These are phyloP conservation scores for Suillus hirtellus DNA, from an alignment of 768 basidiomycete genomes.

Conservation along the genomic window DNA sequence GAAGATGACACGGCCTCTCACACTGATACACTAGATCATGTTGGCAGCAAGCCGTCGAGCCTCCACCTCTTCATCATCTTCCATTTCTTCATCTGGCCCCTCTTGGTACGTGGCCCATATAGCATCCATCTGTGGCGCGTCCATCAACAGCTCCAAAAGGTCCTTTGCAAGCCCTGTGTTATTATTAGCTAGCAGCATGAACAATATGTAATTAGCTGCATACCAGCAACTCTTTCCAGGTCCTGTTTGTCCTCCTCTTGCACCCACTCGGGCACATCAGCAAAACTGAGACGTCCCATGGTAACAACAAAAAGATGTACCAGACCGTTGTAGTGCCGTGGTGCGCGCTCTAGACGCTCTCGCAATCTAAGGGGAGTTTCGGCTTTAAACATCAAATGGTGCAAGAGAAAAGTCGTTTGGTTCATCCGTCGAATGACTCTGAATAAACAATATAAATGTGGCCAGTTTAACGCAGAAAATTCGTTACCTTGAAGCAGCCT, in stretches of 20 bases:
- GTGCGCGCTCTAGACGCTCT: conserved; percentile 56
- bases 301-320: conserved; percentile 74
- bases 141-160: conserved; percentile 65
- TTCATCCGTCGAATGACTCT: conserved; percentile 55
- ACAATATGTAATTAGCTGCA: conserved; percentile 17
- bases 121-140: conserved; percentile 68
- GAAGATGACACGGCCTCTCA: background rate
- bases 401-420: conserved; percentile 58
- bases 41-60: conserved; percentile 22
- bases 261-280: conserved; percentile 65
- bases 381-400: conserved; percentile 58
- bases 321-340: conserved; percentile 60
- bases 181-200: conserved; percentile 10
- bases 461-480: background rate
- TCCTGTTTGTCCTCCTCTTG: conserved; percentile 38
- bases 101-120: conserved; percentile 63
- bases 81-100: conserved; percentile 43
- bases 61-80: conserved; percentile 59
- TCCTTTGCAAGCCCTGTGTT: conserved; percentile 55
- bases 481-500: conserved; percentile 29
- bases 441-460: conserved; percentile 12
- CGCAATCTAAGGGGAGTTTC: conserved; percentile 53
- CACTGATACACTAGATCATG: conserved; percentile 9
- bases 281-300: conserved; percentile 73
- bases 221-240: conserved; percentile 51